Base-by-base conservation (phyloP, 805 yeast genomes). In the Novakomyces olei region DNA sequence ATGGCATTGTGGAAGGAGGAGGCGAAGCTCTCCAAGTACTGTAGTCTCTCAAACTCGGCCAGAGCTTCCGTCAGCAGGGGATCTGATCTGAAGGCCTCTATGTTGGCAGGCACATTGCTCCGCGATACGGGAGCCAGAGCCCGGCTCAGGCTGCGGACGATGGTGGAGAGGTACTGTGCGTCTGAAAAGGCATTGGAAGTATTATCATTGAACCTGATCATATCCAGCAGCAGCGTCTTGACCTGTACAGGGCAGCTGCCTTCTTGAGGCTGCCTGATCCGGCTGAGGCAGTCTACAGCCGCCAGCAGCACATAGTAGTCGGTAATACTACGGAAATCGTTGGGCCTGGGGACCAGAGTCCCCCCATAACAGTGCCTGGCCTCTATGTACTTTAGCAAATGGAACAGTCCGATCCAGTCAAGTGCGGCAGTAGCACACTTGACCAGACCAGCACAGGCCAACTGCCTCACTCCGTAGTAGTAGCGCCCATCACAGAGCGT, bases 141-240 rank as follows among this genome's bases (percentile, higher is more conserved):
- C 8, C 20, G 19, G 12, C 29, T 23, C 2, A 60, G 45, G 3
- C 65, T 44, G 15, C 46, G 49, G 1, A 70, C 66, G 2, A 79
- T 50, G 3, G 74, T 56, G 17, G 55, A 20, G 6, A 30, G 22
- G 15, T 6, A 22, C 15, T 30, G 16, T 12, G 33, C 28, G 19
- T 22, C 27, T 10, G 26, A 30, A 14, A 30, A 22, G 27, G 22
- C 60, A 47, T 85, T 85, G 41, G 65, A 73, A 15, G 77, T 60
- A 47, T 88, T 85, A 42, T 85, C 95, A 46, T 83, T 83, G 53
- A 70, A 85, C 36, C 77, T 66, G 38, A 85, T 55, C 33, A 83
- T 48, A 44, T 72, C 79, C 35, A 83, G 53, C 29, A 85, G 42
- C 36, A 85, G 65, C 26, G 60, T 55, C 44, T 67, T 67, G 6